Percentiles rank a stretch among this genome's conserved stretches.
Conservation (phyloP, 1,284 basidiomycete species). For the Irpex sp. region DNA sequence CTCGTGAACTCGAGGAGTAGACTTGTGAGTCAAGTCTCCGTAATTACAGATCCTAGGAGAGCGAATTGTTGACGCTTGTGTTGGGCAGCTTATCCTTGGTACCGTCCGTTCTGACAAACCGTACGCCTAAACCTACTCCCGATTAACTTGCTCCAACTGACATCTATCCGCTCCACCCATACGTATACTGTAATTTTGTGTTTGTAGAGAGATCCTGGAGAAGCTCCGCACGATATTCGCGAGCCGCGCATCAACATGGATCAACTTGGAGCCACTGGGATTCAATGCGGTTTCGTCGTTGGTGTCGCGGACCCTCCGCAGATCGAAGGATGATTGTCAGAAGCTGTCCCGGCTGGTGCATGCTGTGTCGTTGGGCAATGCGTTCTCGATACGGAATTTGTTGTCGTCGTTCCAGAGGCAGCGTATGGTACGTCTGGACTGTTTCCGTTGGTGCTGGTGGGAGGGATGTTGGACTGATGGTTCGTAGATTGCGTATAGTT, state of each 20-base stretch:
- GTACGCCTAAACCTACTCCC: conserved; percentile 38
- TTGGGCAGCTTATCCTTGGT: conserved; percentile 65
- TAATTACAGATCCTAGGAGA: no score
- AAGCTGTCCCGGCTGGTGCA: conserved; percentile 64
- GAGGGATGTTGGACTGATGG: no score
- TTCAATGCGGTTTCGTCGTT: conserved; percentile 63
- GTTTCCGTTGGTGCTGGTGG: no score
- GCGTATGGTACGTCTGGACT: conserved; percentile 48
- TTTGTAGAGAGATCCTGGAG: conserved; percentile 50
- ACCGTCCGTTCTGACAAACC: conserved; percentile 69
- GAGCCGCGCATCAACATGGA: conserved; percentile 69
- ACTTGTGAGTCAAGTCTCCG: conserved; percentile 49
- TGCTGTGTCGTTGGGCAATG: conserved; percentile 69
- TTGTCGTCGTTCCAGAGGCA: conserved; percentile 68
- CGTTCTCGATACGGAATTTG: conserved; percentile 71
- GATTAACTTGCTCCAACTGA: conserved; percentile 8
- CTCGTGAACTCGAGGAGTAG: conserved; percentile 70
- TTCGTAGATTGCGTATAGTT: conserved; percentile 64
- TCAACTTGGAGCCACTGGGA: conserved; percentile 65
- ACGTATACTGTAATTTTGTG: not conserved
- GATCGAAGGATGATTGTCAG: conserved; percentile 62
- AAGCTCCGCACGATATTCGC: conserved; percentile 65
- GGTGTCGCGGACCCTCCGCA: conserved; percentile 69
- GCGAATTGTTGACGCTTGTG: not conserved
- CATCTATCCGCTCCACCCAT: not conserved